These are phyloP conservation scores for Gamsiella multidivaricata DNA, from an alignment of 192 early-diverging fungal species.

Conservation along the genomic window DNA sequence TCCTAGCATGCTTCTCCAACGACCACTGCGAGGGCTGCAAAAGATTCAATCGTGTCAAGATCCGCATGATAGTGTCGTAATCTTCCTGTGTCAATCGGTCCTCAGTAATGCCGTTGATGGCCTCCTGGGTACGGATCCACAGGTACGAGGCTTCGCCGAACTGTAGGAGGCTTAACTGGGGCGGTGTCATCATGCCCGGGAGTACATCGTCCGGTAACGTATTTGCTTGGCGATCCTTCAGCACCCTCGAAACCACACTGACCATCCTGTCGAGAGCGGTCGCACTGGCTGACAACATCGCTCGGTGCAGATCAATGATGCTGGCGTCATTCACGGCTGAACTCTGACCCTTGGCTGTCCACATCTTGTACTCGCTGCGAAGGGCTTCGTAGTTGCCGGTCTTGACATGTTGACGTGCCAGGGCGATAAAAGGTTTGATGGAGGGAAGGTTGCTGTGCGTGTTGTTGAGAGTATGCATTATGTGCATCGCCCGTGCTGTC, in stretches of 20 bases:
- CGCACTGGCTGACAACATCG: conserved; percentile 20
- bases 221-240: conserved; percentile 29
- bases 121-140: not conserved
- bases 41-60: conserved; percentile 30
- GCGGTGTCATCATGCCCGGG: conserved; percentile 24
- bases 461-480: conserved; percentile 12
- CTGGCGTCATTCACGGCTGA: not conserved
- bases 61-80: conserved; percentile 27
- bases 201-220: conserved; percentile 30
- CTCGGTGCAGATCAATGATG: conserved; percentile 15
- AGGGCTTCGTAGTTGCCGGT: conserved; percentile 37
- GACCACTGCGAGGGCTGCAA: conserved; percentile 13
- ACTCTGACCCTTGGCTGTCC: conserved; percentile 11
- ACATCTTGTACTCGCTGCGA: conserved; percentile 11
- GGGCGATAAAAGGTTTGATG: conserved; percentile 15
- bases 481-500: conserved; percentile 4
- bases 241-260: conserved; percentile 2
- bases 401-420: conserved; percentile 42
- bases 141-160: conserved; percentile 23
- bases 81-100: conserved; percentile 24
- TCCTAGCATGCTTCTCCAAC: conserved; percentile 5
- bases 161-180: conserved; percentile 25
- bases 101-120: conserved; percentile 10
- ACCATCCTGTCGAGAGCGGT: conserved; percentile 32
- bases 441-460: conserved; percentile 20